These are phyloP conservation scores for Pleurozium schreberi DNA, from an alignment of 225 moss, liverwort and hornwort species.

Conservation along the genomic window DNA sequence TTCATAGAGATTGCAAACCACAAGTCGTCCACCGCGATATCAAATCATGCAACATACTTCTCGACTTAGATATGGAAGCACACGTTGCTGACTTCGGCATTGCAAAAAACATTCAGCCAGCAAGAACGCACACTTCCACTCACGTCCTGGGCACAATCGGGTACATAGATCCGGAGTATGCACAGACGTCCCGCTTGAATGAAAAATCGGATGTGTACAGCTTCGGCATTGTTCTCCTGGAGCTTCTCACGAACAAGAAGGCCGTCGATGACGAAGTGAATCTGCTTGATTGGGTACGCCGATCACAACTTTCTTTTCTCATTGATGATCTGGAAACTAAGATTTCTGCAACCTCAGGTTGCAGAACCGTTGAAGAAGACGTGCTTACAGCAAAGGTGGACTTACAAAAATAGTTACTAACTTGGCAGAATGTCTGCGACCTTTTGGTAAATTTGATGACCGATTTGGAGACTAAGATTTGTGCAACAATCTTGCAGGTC, in stretches of 20 bases:
- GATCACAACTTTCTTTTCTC: neutral
- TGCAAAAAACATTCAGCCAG: slow-evolving; percentile 70
- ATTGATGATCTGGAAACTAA: neutral
- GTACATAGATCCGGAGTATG: slow-evolving; percentile 96
- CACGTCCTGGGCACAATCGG: slow-evolving; percentile 88
- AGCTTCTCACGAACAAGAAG: slow-evolving; percentile 82
- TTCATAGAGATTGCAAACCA: slow-evolving; percentile 82
- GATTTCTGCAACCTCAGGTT: neutral
- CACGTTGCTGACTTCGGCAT: slow-evolving; percentile 92
- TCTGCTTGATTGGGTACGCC: slow-evolving; percentile 64
- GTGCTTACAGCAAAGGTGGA: neutral
- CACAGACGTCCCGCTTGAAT: slow-evolving; percentile 80
- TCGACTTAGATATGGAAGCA: slow-evolving; percentile 67
- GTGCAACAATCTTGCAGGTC: slow-evolving; percentile 12
- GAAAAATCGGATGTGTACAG: slow-evolving; percentile 97
- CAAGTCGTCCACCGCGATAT: slow-evolving; percentile 93
- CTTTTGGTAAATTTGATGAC: neutral
- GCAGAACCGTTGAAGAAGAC: neutral
- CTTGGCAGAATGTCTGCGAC: neutral
- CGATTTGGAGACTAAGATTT: neutral
- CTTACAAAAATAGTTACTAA: neutral
- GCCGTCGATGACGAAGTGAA: slow-evolving; percentile 84
- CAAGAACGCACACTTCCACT: slow-evolving; percentile 75
- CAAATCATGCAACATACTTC: slow-evolving; percentile 77
- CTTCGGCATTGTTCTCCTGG: slow-evolving; percentile 88